Conservation (phyloP, 371 early-diverging fungal species). For the Encephalitozoon cuniculi region DNA sequence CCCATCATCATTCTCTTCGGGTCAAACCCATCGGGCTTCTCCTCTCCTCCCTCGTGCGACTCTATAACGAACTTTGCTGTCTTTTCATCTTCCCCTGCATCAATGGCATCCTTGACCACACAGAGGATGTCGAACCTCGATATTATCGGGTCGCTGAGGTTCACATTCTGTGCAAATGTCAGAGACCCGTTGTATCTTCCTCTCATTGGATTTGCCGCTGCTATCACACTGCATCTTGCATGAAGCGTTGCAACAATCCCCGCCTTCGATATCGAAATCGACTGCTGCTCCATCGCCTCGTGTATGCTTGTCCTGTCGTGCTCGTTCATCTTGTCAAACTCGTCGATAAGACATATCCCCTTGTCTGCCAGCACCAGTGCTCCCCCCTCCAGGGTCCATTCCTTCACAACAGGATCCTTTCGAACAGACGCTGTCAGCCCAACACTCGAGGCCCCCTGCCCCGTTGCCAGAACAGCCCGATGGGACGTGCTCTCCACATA, state of each 20-base stretch:
- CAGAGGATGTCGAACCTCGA: constrained; percentile 98
- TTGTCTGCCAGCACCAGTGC: constrained; percentile 94
- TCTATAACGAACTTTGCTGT: constrained; percentile 86
- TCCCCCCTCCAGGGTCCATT: constrained; percentile 98
- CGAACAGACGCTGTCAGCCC: constrained; percentile 95
- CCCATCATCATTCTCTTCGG: neutral
- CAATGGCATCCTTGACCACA: constrained; percentile 83
- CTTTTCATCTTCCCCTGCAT: constrained; percentile 73
- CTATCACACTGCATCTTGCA: constrained; percentile 85
- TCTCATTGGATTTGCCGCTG: constrained; percentile 94
- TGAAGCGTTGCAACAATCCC: constrained; percentile 86
- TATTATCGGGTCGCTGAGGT: constrained; percentile 91
- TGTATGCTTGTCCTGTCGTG: constrained; percentile 83
- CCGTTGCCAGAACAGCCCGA: constrained; percentile 91
- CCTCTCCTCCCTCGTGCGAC: constrained; percentile 64
- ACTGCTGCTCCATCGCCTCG: constrained; percentile 99
- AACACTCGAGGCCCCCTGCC: constrained; percentile 95
- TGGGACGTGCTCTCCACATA: constrained; percentile 85
- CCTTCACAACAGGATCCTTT: constrained; percentile 84
- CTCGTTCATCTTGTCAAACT: constrained; percentile 99
- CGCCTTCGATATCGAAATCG: constrained; percentile 91
- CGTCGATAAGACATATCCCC: constrained; percentile 93
- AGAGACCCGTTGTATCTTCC: constrained; percentile 89
- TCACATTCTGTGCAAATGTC: constrained; percentile 91
- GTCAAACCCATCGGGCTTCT: constrained; percentile 52